Evolutionary conservation across 2,329 filamentous ascomycete species (phyloP), one percentile per base, ranked within the genome.

Genomic region (Trichothecium roseum): DNA sequence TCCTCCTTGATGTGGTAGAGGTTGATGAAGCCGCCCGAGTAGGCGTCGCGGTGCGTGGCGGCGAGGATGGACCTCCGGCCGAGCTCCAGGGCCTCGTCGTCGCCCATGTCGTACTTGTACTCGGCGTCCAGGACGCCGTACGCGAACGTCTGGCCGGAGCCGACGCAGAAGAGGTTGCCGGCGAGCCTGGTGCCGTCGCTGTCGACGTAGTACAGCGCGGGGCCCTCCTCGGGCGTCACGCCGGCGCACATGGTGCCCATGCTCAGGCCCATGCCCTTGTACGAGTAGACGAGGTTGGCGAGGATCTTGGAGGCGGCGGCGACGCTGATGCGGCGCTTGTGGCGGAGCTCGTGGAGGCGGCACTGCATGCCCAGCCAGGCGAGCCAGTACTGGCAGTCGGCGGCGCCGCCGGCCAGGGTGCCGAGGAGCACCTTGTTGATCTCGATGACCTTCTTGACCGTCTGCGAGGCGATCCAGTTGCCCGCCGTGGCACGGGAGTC

Each of bases 191-290:
- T 96, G 56, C 91, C 91, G 64, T 98, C 91, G 45, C 56, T 61
- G 68, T 98, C 91, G 63, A 98, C 93, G 67, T 98, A 98, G 76
- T 98, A 98, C 41, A 98, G 81, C 28, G 91, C 91, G 18, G 91
- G 91, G 9, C 91, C 91, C 70, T 96, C 89, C 64, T 89, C 82
- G 47, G 85, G 82, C 45, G 91, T 91, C 47, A 98, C 91, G 54
- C 91, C 91, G 26, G 91, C 89, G 63, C 91, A 94, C 91, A 98
- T 98, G 54, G 91, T 98, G 49, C 91, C 91, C 91, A 98, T 98
- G 58, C 85, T 94, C 52, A 98, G 68, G 27, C 91, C 91, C 85
- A 94, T 94, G 54, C 88, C 88, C 70, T 98, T 98, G 78, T 98
- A 98, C 51, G 80, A 81, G 73, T 96, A 98, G 54, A 95, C 88